Base-by-base conservation (phyloP, 2,329 filamentous ascomycete species). In the Penicillium sp. region DNA sequence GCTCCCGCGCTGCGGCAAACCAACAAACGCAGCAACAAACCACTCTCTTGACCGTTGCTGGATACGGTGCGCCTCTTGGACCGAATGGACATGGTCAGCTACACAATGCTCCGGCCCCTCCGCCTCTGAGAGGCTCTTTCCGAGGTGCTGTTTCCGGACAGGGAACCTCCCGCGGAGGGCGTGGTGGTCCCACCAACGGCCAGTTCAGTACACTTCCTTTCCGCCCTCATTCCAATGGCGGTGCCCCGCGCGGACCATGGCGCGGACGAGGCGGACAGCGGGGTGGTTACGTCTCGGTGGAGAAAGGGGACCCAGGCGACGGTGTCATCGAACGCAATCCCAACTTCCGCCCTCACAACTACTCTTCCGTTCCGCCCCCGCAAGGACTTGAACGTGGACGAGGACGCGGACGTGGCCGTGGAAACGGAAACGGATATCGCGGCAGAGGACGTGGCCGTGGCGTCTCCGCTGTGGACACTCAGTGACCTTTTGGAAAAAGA, bases 11-110 rank as follows among this genome's bases (percentile, higher is more conserved):
- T 31, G 66, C 69, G 26, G 57, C 61, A 37, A 67, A 52, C 44
- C 64, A 66, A 32, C 72, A 50, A 78, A 79, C 49, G 81, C 86
- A 41, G 79, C 80, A 64, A 74, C 79, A 34, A 71, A 74, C 42
- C 63, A 75, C 61, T 10, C 75, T 79, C 1, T 72, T 82, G 51
- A 79, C 75, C 0, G 72, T 77, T 9, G 70, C 73, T 29, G 74
- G 74, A 11, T 82, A 77, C 68, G 82, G 81, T 18, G 75, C 74
- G 58, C 79, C 73, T 14, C 69, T 76, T 27, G 77, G 75, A 26
- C 75, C 79, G 11, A 78, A 79, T 49, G 79, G 81, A 24, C 74
- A 77, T 48, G 76, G 73, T 28, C 86, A 91, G 65, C 69, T 82
- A 50, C 72, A 73, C 50, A 74, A 78, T 41, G 81, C 80, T 18